A percentile compares a stretch with the other conserved stretches of the same genome.
These are phyloP conservation scores for Penicillium sp. DNA, from an alignment of 2,329 filamentous ascomycete species.

Conservation along the genomic window DNA sequence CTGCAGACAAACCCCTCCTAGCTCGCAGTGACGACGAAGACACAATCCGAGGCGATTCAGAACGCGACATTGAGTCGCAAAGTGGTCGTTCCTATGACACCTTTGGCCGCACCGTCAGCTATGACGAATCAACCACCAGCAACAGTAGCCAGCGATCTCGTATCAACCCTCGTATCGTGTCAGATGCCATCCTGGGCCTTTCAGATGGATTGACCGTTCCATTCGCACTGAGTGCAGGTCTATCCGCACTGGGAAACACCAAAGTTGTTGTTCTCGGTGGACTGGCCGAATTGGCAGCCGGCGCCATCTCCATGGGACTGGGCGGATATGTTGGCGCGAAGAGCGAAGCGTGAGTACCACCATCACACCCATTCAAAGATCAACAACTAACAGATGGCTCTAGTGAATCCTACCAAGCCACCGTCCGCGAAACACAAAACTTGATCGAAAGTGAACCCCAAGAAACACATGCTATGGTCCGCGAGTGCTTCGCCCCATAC, in stretches of 20 bases:
- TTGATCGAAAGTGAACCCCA: constrained; percentile 40
- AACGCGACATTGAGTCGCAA: constrained; percentile 36
- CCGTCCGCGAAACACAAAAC: constrained; percentile 44
- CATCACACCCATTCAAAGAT: neutral
- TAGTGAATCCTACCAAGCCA: constrained; percentile 48
- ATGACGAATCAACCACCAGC: constrained; percentile 24
- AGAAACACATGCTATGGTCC: constrained; percentile 41
- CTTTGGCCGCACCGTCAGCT: constrained; percentile 27
- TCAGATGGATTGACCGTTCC: constrained; percentile 78
- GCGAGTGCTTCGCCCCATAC: constrained; percentile 43
- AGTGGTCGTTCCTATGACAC: constrained; percentile 32
- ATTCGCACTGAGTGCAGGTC: constrained; percentile 73
- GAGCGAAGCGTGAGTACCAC: constrained; percentile 49
- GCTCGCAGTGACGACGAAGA: constrained; percentile 24
- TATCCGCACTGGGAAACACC: constrained; percentile 62
- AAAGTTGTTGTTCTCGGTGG: constrained; percentile 70
- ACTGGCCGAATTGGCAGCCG: constrained; percentile 73
- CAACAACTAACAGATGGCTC: neutral
- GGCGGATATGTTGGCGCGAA: constrained; percentile 68
- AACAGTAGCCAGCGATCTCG: constrained; percentile 30
- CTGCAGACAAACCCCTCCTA: constrained; percentile 35
- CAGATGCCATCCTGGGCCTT: constrained; percentile 70
- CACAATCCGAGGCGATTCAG: constrained; percentile 21
- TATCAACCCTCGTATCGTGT: constrained; percentile 47
- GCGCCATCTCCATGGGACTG: constrained; percentile 75